phyloP scores from a whole-genome alignment of 1,284 basidiomycete genomes.

The Moesziomyces parantarcticus region DNA sequence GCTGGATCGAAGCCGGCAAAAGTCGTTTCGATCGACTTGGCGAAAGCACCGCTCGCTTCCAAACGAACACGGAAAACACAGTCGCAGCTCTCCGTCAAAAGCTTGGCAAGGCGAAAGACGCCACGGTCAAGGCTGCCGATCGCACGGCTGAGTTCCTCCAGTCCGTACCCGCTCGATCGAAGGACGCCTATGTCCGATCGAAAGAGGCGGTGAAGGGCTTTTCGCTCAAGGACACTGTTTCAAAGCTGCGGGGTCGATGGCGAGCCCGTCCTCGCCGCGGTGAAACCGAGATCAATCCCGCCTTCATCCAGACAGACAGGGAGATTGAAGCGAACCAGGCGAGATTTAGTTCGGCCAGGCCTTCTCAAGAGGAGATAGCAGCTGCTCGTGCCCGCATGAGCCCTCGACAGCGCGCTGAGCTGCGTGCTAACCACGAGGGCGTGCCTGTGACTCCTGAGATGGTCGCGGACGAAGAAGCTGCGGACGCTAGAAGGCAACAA shows the following conservation, averaged over 20 bases:
- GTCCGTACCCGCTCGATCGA: no score
- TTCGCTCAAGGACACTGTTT: no score
- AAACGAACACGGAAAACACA: no score
- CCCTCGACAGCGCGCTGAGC: neutral
- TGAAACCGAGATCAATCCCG: slow-evolving; percentile 10
- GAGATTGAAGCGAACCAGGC: neutral
- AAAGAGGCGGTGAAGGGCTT: no score
- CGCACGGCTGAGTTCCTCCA: no score
- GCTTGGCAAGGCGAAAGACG: no score
- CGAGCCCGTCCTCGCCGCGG: neutral
- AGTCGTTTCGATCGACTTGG: no score
- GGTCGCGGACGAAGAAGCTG: neutral
- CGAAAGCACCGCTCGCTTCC: no score
- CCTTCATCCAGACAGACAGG: neutral
- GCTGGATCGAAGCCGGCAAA: no score
- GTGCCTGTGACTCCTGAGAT: neutral
- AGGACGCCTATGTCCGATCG: no score
- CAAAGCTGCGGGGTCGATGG: neutral
- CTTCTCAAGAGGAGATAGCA: neutral
- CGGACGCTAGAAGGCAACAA: neutral
- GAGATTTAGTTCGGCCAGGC: neutral
- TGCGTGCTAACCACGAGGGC: neutral
- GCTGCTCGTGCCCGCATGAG: neutral
- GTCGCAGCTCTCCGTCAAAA: no score
- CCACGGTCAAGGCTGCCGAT: no score